Conservation (phyloP, 192 early-diverging fungal species). For the Gaertneriomyces semiglobifer region DNA sequence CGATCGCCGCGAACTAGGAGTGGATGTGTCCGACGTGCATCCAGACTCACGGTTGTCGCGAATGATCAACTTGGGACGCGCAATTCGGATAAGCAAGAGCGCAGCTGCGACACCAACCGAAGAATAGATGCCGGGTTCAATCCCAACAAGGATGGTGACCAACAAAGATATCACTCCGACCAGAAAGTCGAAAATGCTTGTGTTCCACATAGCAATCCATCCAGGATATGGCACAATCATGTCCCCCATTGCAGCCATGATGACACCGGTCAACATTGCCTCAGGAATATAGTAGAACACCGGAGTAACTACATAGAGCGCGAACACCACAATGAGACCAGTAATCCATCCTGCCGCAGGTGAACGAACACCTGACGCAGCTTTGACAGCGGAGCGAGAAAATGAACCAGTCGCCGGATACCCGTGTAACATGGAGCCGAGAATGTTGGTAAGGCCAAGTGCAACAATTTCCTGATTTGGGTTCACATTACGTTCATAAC, state of each 20-base stretch:
- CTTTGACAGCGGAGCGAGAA: constrained; percentile 88
- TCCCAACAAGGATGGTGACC: constrained; percentile 61
- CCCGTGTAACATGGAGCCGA: constrained; percentile 81
- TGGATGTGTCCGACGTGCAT: neutral
- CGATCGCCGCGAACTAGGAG: too few species aligned
- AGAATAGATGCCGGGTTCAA: constrained; percentile 80
- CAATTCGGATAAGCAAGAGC: constrained; percentile 75
- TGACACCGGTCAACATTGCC: constrained; percentile 76
- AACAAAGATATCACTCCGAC: constrained; percentile 50
- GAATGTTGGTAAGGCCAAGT: constrained; percentile 81
- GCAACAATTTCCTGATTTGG: constrained; percentile 77
- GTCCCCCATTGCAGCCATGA: constrained; percentile 81
- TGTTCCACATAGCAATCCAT: constrained; percentile 63
- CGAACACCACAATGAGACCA: constrained; percentile 73
- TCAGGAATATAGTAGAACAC: constrained; percentile 84
- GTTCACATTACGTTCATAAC: constrained; percentile 79
- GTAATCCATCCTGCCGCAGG: constrained; percentile 78
- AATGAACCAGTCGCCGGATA: constrained; percentile 92
- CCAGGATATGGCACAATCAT: constrained; percentile 63
- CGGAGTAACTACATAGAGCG: constrained; percentile 76
- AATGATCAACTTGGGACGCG: constrained; percentile 61
- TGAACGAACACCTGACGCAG: constrained; percentile 79
- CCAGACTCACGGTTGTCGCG: constrained; percentile 5
- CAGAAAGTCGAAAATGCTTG: constrained; percentile 52
- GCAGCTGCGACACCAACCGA: constrained; percentile 68